Percentiles rank a stretch among this genome's conserved stretches.
phyloP scores from a whole-genome alignment of 495 filamentous ascomycete species.

The Aspergillus ellipticus region DNA sequence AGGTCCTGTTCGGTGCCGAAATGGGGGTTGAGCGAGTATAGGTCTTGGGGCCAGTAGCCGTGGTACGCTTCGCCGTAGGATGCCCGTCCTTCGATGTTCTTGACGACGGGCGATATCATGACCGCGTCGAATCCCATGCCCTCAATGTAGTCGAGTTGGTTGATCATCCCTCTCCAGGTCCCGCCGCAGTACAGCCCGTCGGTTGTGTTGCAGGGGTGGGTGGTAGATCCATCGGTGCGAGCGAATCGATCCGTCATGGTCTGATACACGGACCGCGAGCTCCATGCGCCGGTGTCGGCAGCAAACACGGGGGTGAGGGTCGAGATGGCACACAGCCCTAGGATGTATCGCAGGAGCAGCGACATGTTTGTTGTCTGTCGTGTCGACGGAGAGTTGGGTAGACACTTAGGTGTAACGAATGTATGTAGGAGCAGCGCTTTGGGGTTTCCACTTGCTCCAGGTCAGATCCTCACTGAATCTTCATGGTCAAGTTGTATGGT shows the following conservation, averaged over 20 bases:
- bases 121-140: slow-evolving; percentile 78
- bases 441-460: too few relatives aligned
- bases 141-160: slow-evolving; percentile 57
- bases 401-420: background rate
- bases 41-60: slow-evolving; percentile 70
- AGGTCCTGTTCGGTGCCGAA: slow-evolving; percentile 66
- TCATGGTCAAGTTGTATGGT: too few relatives aligned
- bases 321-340: slow-evolving; percentile 9
- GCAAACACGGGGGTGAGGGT: slow-evolving; percentile 10
- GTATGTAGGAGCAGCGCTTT: background rate
- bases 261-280: slow-evolving; percentile 66
- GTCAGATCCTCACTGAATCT: too few relatives aligned
- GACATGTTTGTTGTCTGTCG: slow-evolving; percentile 1
- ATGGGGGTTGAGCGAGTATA: slow-evolving; percentile 61
- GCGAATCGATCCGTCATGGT: slow-evolving; percentile 75
- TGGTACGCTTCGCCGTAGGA: slow-evolving; percentile 62
- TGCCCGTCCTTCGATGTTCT: slow-evolving; percentile 49
- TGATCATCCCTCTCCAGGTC: slow-evolving; percentile 66
- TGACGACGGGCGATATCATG: slow-evolving; percentile 76
- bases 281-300: slow-evolving; percentile 44
- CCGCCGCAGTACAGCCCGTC: slow-evolving; percentile 67
- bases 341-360: background rate
- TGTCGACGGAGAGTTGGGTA: background rate
- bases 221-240: slow-evolving; percentile 58
- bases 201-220: slow-evolving; percentile 41